A percentile compares a stretch with the other conserved stretches of the same genome.
These are phyloP conservation scores for Passiflora organensis DNA, from an alignment of 345 rosid species.

Conservation along the genomic window DNA sequence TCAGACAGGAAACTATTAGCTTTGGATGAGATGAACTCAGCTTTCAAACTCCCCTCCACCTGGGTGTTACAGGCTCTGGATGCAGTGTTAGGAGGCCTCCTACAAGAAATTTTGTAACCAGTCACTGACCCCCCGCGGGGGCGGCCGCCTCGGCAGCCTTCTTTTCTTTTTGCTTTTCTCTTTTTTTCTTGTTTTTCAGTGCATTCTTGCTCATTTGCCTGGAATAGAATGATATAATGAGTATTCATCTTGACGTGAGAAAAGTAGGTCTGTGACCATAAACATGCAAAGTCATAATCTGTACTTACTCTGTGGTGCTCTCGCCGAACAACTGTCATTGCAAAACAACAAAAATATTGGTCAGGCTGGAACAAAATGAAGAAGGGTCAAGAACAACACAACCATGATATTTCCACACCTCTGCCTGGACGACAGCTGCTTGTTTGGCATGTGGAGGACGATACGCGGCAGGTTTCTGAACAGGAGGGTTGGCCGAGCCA, in stretches of 20 bases:
- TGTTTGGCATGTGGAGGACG: conserved; percentile 89
- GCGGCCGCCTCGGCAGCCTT: conserved; percentile 47
- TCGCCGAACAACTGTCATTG: conserved; percentile 60
- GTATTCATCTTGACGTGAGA: conserved; percentile 1
- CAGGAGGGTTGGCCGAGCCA: conserved; percentile 33
- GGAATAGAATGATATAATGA: not conserved
- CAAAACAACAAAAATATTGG: conserved; percentile 30
- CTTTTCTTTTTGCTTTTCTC: conserved; percentile 79
- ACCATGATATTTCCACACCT: conserved; percentile 43
- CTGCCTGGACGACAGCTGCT: conserved; percentile 74
- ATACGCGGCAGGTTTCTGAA: conserved; percentile 80
- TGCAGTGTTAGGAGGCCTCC: not conserved
- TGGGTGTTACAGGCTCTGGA: not conserved
- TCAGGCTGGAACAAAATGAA: conserved; percentile 24
- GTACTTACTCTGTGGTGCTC: conserved; percentile 58
- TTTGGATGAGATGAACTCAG: no score
- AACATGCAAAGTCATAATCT: not conserved
- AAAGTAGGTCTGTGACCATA: not conserved
- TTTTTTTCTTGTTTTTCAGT: conserved; percentile 78
- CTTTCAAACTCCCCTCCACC: no score
- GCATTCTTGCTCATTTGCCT: conserved; percentile 92
- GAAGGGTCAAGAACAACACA: no score
- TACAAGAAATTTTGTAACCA: not conserved
- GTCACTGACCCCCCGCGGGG: conserved; percentile 11
- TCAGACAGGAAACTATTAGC: not conserved